These are phyloP conservation scores for Leccinellum albellum DNA, from an alignment of 768 basidiomycete species.

Conservation along the genomic window DNA sequence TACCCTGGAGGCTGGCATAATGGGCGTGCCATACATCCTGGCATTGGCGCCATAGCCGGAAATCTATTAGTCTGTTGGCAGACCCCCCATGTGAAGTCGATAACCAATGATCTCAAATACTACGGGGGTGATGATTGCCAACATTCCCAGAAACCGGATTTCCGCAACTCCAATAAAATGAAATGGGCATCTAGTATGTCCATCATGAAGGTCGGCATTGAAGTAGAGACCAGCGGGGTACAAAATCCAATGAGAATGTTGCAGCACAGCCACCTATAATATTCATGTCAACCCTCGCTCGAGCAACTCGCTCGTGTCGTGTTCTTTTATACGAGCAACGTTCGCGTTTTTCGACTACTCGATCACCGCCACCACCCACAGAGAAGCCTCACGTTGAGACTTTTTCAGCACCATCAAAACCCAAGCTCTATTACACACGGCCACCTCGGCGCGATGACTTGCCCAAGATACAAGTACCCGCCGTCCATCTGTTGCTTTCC, in stretches of 20 bases:
- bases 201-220: no score
- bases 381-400: slow-evolving; percentile 33
- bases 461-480: slow-evolving; percentile 39
- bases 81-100: no score
- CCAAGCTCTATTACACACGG: slow-evolving; percentile 42
- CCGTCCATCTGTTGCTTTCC: not conserved
- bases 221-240: no score
- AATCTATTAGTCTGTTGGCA: no score
- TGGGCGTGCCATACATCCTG: no score
- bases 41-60: no score
- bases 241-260: not conserved
- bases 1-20: no score
- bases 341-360: slow-evolving; percentile 19
- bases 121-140: no score
- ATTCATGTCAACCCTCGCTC: slow-evolving; percentile 17
- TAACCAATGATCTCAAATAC: no score
- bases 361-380: slow-evolving; percentile 26
- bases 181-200: no score
- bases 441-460: slow-evolving; percentile 38
- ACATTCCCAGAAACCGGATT: no score
- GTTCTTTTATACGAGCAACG: slow-evolving; percentile 8
- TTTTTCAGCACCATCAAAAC: slow-evolving; percentile 43
- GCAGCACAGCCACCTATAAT: slow-evolving; percentile 3
- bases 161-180: no score
- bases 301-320: slow-evolving; percentile 9